Base-by-base conservation (phyloP, 768 basidiomycete species). In the Suillus subalutaceus region DNA sequence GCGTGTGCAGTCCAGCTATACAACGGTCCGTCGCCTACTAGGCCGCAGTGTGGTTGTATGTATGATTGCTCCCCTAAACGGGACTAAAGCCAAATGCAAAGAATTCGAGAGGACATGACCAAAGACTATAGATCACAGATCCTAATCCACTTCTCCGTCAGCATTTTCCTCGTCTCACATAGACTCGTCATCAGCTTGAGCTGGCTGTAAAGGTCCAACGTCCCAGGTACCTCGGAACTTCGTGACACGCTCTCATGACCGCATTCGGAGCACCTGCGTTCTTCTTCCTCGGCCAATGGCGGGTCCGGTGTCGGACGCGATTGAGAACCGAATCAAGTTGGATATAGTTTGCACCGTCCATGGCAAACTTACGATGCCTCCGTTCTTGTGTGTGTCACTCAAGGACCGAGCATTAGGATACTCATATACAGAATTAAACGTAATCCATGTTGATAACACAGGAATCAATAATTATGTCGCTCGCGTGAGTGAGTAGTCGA, bases 281-380 rank as follows among this genome's bases (percentile, higher is more conserved):
- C 71, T 67, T 81, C 79, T 8, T 78, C 73, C 26, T 26, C 26
- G 26, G 26, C 26, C 32, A 67, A 41, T 52, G 68, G 62, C 58
- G 73, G 63, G 82, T 78, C 56, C 79, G 80, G n/a, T 86, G 83
- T 44, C 74, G 74, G 40, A 96, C 86, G 9, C 88, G 86, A 32
- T 78, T 77, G 30, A 99, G 84, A 35, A 96, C 84, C 44, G 77
- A 80, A 77, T 98, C 97, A 35, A 98, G 84, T 63, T 88, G 85
- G 37, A 80, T 71, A 73, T 95, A 99, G 77, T 98, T 94, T 26
- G 83, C 81, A 64, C 88, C 83, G 71, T 94, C 87, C 18, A 77
- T 78, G 0, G 97, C 95, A 76, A 93, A 26, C 67, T 89, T 91
- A 63, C 87, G 86, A 76, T 99, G 97, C 72, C 84, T 92, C 57